Percentiles rank a stretch among this genome's conserved stretches.
Evolutionary conservation across 2,329 filamentous ascomycete species (phyloP).

Genomic region (Cercospora sojina): DNA sequence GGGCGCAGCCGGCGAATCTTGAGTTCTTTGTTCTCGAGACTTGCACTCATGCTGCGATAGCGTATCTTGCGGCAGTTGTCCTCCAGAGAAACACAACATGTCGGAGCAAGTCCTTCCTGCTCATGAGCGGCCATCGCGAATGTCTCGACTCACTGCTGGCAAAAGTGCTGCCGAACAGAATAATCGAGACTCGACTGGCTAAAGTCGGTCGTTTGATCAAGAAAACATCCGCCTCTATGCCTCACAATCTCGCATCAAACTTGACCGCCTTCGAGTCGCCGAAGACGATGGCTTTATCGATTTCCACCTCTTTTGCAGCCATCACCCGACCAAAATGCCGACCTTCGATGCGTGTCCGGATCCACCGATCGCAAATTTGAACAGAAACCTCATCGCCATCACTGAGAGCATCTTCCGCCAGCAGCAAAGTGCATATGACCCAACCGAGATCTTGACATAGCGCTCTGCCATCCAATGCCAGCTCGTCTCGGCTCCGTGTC

Average conservation of each 20-base stretch:
- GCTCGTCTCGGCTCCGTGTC: background rate
- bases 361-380: conserved; percentile 7
- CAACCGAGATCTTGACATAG: conserved; percentile 14
- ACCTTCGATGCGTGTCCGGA: background rate
- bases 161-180: background rate
- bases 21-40: background rate
- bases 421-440: conserved; percentile 16
- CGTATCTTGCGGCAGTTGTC: background rate
- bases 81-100: background rate
- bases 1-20: background rate
- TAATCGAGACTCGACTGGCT: background rate
- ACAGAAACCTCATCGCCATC: conserved; percentile 5
- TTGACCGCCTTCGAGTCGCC: background rate
- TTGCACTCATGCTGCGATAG: background rate
- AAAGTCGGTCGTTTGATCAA: background rate
- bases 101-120: background rate
- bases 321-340: background rate
- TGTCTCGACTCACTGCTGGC: background rate
- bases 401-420: conserved; percentile 14
- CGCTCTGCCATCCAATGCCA: conserved; percentile 11
- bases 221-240: background rate
- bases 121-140: background rate
- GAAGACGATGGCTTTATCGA: conserved; percentile 3
- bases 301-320: background rate
- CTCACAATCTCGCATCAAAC: background rate